Base-by-base conservation (phyloP, 768 basidiomycete species). In the Lactarius akahatsu region DNA sequence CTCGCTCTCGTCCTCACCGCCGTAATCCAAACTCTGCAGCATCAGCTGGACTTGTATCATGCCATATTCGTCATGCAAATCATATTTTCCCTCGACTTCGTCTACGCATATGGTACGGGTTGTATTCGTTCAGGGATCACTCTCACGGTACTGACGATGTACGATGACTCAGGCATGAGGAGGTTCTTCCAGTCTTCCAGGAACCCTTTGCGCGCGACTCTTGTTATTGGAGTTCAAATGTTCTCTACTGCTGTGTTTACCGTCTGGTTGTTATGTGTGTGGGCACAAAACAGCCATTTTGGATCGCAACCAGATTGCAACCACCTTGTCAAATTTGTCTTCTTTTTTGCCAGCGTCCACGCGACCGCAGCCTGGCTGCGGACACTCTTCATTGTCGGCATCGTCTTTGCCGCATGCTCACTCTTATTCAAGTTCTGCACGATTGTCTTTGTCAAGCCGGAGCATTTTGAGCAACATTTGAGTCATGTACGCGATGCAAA, bases 1-100 rank as follows among this genome's bases (percentile, higher is more conserved):
- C 56, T 66, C 28, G 34, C 26, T 28, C 65, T 66, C 28, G 56
- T 67, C 50, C n/a, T 59, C 16, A 59, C 66, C 2, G 66, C 57
- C 5, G 50, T 55, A 15, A 41, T 67, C 15, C 66, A 67, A 57
- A 63, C 61, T 34, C 3, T 36, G 7, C 47, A 63, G 26, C 1
- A 30, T 3, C 40, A 62, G n/a, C 32, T 67, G 15, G 61, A 67
- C 50, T 28, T 67, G 40, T 67, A 67, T 59, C 66, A 67, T 55
- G 66, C 66, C 0, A 54, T 67, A 9, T 43, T 63, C 40, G 66
- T 67, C 9, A 67, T 63, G 66, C 61, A 67, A 18, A 58, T 55
- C 2, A 43, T 63, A 9, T 52, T 59, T 40, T 59, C 61, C 16
- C 61, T 66, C 6, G 56, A 45, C 32, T 41, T 59, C 5, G 57